Base-by-base conservation (phyloP, 2,329 filamentous ascomycete genomes). In the Didymella pinodella region DNA sequence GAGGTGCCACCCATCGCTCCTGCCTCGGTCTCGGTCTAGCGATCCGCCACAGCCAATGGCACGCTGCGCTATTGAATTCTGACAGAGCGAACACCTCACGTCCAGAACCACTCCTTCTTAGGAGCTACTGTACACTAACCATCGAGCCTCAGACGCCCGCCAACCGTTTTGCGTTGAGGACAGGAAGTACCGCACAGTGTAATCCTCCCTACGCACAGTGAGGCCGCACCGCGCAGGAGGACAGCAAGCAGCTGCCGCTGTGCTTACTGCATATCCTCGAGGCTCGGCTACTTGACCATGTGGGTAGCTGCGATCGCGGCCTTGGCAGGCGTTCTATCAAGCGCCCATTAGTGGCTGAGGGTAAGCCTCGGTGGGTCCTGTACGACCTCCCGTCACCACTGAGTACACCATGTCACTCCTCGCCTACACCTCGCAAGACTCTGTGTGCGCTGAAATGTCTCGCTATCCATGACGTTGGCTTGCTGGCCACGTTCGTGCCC, bases 361-460 rank as follows among this genome's bases (percentile, higher is more conserved):
- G 16, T 31, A 52, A 55, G 61, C 64, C 66, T 65, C 48, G 51
- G 57, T 53, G 54, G 64, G 62, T 61, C 66, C 57, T 67, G 73
- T 75, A 49, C 70, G 14, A 74, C 72, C 61, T 49, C 56, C 52
- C 45, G 67, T 61, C 65, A 64, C 59, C 65, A 67, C 59, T 57
- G n/a, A 14, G 28, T 14, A 43, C 51, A 51, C 52, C 47, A 65
- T 50, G 56, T 57, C 61, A 61, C 57, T 47, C 36, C 59, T 66
- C 63, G 54, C 58, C 61, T 65, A 57, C 64, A 25, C 49, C 56
- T 69, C 61, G 65, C 66, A 48, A 65, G 57, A 50, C 56, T 43
- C 52, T 68, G 67, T 68, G 61, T 65, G 54, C 54, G 60, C 57
- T 54, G 49, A 47, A 54, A 45, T 63, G 62, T 68, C 53, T 64